Base-by-base conservation (phyloP, 257 asterid species). In the Salvia rosmarinus region DNA sequence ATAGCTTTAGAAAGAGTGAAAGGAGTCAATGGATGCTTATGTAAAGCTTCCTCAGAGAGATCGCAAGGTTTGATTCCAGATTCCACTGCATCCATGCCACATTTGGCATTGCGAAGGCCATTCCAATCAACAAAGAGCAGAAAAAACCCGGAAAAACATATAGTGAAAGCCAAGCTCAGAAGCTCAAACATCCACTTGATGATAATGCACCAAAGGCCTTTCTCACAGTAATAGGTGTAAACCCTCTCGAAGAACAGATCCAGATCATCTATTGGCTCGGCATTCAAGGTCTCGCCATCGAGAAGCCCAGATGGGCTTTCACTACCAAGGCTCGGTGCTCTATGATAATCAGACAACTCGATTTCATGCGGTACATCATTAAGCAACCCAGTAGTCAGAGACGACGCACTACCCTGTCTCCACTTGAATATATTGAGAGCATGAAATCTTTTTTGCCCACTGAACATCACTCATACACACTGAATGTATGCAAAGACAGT, bases 81-180 rank as follows among this genome's bases (percentile, higher is more conserved):
- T 81, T 91, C 99, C 68, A 94, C 96, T 0, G 99, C 99, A 86
- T 85, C 92, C 96, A 94, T 94, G 71, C 99, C 99, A 88, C 99
- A 95, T 75, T 95, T 89, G 23, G 99, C 98, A 78, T 77, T 87
- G 67, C 95, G 89, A 42, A 95, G 95, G 68, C 99, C 99, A 82
- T 85, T 85, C 99, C 99, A 95, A 72, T 95, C 97, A 68, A 95
- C 96, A 76, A 70, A 85, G 60, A 95, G 86, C 73, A 91, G 72
- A 69, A 95, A 82, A 76, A 95, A 95, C 25, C 89, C 98, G 68
- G 99, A 95, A 70, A 95, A 91, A 76, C 93, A 89, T 70, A 89
- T 89, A 32, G 90, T 87, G 65, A 95, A 95, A 58, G 87, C 97
- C 76, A 95, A 80, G 78, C 95, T 90, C 63, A 89, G 83, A 72